These are phyloP conservation scores for Candolleomyces eurysporus DNA, from an alignment of 768 basidiomycete genomes.

Conservation along the genomic window DNA sequence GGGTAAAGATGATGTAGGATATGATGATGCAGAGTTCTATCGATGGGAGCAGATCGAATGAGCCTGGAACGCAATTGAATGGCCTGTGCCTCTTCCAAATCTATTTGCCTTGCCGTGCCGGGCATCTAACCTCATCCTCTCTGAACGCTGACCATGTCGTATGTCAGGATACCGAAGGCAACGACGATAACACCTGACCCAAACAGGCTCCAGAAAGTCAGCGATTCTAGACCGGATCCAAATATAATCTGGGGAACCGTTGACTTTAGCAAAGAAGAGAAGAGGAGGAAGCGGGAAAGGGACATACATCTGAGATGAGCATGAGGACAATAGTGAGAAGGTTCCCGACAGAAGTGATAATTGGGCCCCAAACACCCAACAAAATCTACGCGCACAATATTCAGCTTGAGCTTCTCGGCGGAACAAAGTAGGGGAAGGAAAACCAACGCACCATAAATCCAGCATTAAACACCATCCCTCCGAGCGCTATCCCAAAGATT, in stretches of 20 bases:
- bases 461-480: conserved; percentile 79
- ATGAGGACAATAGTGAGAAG: conserved; percentile 94
- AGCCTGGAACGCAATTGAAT: no score
- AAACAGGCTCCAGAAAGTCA: conserved; percentile 70
- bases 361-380: conserved; percentile 84
- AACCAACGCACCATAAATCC: conserved; percentile 70
- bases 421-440: not conserved
- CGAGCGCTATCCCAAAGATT: conserved; percentile 66
- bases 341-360: conserved; percentile 84
- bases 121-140: not conserved
- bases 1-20: no score
- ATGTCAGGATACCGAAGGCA: conserved; percentile 79
- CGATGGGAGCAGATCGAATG: no score
- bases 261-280: conserved; percentile 1
- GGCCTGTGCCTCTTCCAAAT: no score
- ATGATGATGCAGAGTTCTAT: no score
- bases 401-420: not conserved
- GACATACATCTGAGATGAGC: conserved; percentile 60
- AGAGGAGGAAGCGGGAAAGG: not conserved
- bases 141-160: conserved; percentile 55
- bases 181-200: conserved; percentile 79
- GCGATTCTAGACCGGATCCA: conserved; percentile 54
- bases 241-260: conserved; percentile 42
- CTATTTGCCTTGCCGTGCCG: no score
- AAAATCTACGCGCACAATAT: conserved; percentile 50